Percentiles rank a stretch among this genome's conserved stretches.
Evolutionary conservation across 2,329 filamentous ascomycete genomes (phyloP).

Genomic region (Knoxdaviesia proteae): DNA sequence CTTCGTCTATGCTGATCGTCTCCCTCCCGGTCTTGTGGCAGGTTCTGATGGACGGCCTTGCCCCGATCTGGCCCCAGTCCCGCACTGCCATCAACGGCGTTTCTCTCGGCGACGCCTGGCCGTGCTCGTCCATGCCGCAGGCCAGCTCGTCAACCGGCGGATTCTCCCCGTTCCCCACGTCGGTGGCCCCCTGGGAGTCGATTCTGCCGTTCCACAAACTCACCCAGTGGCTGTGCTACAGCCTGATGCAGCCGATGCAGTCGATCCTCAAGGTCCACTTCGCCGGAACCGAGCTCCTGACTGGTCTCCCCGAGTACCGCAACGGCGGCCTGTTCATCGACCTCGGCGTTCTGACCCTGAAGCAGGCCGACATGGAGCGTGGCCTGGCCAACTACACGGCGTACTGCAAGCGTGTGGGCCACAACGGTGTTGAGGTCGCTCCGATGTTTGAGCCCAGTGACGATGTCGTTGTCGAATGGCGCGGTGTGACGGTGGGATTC

Average conservation of each 20-base stretch:
- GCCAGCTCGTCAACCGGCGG: slow-evolving; percentile 17
- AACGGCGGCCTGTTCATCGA: slow-evolving; percentile 81
- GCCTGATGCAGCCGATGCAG: slow-evolving; percentile 78
- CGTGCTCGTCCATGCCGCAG: slow-evolving; percentile 60
- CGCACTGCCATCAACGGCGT: slow-evolving; percentile 74
- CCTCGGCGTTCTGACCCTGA: slow-evolving; percentile 60
- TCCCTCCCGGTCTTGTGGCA: slow-evolving; percentile 77
- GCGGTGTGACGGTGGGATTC: slow-evolving; percentile 40
- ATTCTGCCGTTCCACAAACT: slow-evolving; percentile 88
- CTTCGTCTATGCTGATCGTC: slow-evolving; percentile 72
- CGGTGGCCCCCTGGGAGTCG: slow-evolving; percentile 46
- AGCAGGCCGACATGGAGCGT: slow-evolving; percentile 44
- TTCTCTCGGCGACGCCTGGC: slow-evolving; percentile 86
- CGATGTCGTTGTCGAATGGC: slow-evolving; percentile 44
- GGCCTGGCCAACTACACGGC: slow-evolving; percentile 43
- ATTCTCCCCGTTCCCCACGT: slow-evolving; percentile 24
- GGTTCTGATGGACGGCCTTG: slow-evolving; percentile 70
- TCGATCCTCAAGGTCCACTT: slow-evolving; percentile 64
- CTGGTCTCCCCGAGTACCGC: slow-evolving; percentile 76
- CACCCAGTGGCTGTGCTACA: slow-evolving; percentile 88
- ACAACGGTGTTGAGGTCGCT: slow-evolving; percentile 34
- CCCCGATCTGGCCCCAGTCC: slow-evolving; percentile 71
- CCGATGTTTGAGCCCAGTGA: slow-evolving; percentile 38
- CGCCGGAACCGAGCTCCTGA: slow-evolving; percentile 61
- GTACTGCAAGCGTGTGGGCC: slow-evolving; percentile 51